Conservation (phyloP, 805 yeast species). For the Schwanniomyces yamadae region DNA sequence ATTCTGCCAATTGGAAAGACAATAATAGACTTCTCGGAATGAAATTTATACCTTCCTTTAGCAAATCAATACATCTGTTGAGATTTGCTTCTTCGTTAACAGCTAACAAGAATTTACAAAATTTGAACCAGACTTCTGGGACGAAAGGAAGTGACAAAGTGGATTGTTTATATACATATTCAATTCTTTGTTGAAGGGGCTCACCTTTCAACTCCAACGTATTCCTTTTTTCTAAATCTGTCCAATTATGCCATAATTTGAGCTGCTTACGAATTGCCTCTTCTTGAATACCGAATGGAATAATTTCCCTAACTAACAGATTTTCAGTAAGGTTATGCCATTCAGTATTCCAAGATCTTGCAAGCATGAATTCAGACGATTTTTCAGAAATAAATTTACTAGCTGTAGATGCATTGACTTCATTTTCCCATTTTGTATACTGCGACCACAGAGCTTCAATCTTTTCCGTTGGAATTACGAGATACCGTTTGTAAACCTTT, state of each 20-base stretch:
- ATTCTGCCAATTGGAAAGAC: constrained; percentile 65
- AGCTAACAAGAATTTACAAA: constrained; percentile 36
- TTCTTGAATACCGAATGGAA: constrained; percentile 25
- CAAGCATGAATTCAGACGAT: constrained; percentile 82
- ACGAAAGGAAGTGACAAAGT: constrained; percentile 58
- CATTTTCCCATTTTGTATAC: constrained; percentile 83
- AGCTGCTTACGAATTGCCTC: constrained; percentile 41
- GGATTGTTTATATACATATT: constrained; percentile 72
- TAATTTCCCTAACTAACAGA: constrained; percentile 42
- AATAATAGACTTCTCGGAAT: constrained; percentile 73
- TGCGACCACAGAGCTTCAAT: constrained; percentile 79
- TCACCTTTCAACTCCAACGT: constrained; percentile 59
- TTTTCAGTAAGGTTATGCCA: constrained; percentile 57
- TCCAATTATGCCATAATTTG: constrained; percentile 68
- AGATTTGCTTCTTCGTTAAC: constrained; percentile 39
- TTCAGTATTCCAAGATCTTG: constrained; percentile 74
- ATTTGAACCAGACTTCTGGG: constrained; percentile 78
- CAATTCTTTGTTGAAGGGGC: constrained; percentile 53
- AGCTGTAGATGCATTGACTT: constrained; percentile 70
- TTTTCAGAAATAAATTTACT: constrained; percentile 81
- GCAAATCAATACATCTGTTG: constrained; percentile 43
- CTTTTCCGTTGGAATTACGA: constrained; percentile 72
- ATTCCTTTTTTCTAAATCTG: constrained; percentile 74
- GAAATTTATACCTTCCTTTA: constrained; percentile 54
- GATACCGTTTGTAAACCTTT: constrained; percentile 64